These are phyloP conservation scores for Hylodesmum podocarpum DNA, from an alignment of 306 rosid genomes.

Conservation along the genomic window DNA sequence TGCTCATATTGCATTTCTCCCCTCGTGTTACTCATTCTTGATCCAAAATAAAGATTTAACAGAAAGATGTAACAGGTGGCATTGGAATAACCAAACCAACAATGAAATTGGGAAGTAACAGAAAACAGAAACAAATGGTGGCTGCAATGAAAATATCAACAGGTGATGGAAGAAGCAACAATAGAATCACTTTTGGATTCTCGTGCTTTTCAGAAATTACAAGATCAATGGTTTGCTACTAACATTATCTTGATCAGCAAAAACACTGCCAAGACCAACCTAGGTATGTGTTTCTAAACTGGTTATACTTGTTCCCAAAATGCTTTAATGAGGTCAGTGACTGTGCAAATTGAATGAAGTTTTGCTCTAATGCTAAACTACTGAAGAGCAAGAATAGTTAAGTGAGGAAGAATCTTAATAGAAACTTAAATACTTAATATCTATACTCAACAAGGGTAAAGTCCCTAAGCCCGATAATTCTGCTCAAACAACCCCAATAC, in stretches of 20 bases:
- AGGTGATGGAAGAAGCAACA: background rate
- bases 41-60: background rate
- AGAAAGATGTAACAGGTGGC: background rate
- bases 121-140: background rate
- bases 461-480: background rate
- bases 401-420: background rate
- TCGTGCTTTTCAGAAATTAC: background rate
- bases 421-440: background rate
- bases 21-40: background rate
- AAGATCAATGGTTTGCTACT: background rate
- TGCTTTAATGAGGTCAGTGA: background rate
- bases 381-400: background rate
- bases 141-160: background rate
- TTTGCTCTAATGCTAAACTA: background rate
- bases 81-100: background rate
- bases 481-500: background rate
- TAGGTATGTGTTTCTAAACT: slow-evolving; percentile 2
- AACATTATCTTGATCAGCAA: background rate
- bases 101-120: background rate
- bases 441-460: background rate
- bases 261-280: background rate
- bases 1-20: background rate
- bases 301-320: background rate
- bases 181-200: background rate
- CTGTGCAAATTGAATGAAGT: background rate